A percentile compares a stretch with the other conserved stretches of the same genome.
Conservation (phyloP, 2,329 filamentous ascomycete species). For the Apiospora rasikravindrae region DNA sequence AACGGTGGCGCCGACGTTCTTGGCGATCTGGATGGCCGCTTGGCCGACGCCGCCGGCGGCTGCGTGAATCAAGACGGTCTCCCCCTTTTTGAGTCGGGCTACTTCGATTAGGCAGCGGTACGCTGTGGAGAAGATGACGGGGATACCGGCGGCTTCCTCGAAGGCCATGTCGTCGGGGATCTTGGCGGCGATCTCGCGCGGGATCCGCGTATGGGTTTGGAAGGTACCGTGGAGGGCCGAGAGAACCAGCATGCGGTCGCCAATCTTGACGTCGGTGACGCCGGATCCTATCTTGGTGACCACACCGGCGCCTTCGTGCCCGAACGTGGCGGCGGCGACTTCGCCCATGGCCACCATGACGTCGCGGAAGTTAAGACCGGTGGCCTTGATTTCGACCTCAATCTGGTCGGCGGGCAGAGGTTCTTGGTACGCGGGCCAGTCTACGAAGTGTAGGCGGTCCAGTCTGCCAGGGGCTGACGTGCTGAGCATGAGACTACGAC, state of each 20-base stretch:
- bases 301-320: conserved; percentile 23
- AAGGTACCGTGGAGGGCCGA: conserved; percentile 16
- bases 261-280: conserved; percentile 21
- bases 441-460: conserved; percentile 22
- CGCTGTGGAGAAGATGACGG: conserved; percentile 21
- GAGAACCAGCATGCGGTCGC: conserved; percentile 22
- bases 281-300: conserved; percentile 23
- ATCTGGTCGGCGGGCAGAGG: conserved; percentile 24
- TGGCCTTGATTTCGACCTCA: conserved; percentile 24
- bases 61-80: conserved; percentile 25
- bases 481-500: conserved; percentile 17
- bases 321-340: conserved; percentile 20
- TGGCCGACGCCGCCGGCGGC: conserved; percentile 26
- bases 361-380: conserved; percentile 26
- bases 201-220: conserved; percentile 20
- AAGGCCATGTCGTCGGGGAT: conserved; percentile 25
- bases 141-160: conserved; percentile 22
- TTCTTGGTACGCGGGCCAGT: conserved; percentile 17
- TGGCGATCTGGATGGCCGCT: conserved; percentile 25
- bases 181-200: conserved; percentile 21
- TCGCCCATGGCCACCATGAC: conserved; percentile 25
- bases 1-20: conserved; percentile 20
- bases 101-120: conserved; percentile 22
- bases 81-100: conserved; percentile 19
- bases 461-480: conserved; percentile 22